Base-by-base conservation (phyloP, 73 alveolate genomes). In the Paramecium biaurelia region DNA sequence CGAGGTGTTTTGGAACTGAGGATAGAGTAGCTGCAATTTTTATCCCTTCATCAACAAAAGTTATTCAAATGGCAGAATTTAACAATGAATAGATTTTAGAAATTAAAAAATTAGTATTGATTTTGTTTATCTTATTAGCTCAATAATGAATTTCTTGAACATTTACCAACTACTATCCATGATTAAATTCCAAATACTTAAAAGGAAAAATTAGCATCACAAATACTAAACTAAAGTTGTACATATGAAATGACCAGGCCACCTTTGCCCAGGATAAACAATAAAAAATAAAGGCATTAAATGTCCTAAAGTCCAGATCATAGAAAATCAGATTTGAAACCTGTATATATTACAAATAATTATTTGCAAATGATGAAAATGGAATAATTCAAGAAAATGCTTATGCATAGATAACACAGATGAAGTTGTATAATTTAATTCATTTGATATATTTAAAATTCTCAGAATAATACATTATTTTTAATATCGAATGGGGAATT, bases 1-100 rank as follows among this genome's bases (percentile, higher is more conserved):
- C 43, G 9, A 38, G 5, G 15, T 79, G 90, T 8, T 79, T 79
- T 23, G 90, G 90, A 42, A 79, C 90, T 14, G 90, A 79, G 28
- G 18, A 79, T 41, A 42, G 90, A 43, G 43, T 14, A 23, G 56
- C 74, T n/a, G 28, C 90, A 10, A n/a, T 79, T 37, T 79, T 21
- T 9, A 79, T 79, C 7, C 90, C 90, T 30, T 53, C 90, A 4
- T 23, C 70, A 23, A 79, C 45, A 4, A 79, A 79, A 43, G 0
- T 79, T 5, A 30, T 26, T 30, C 15, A 58, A 43, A 23, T 79
- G 90, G 56, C 56, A 12, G 90, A 79, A 15, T 79, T 79, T 47
- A 10, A 41, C 5, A 79, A 79, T 79, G 90, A 79, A 7, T 41
- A 79, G 56, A 79, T 79, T 23, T 45, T 79, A 24, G 90, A 79